Percentiles rank a stretch among this genome's conserved stretches.
Conservation (phyloP, 2,329 filamentous ascomycete species). For the Ceratocystis papillata region DNA sequence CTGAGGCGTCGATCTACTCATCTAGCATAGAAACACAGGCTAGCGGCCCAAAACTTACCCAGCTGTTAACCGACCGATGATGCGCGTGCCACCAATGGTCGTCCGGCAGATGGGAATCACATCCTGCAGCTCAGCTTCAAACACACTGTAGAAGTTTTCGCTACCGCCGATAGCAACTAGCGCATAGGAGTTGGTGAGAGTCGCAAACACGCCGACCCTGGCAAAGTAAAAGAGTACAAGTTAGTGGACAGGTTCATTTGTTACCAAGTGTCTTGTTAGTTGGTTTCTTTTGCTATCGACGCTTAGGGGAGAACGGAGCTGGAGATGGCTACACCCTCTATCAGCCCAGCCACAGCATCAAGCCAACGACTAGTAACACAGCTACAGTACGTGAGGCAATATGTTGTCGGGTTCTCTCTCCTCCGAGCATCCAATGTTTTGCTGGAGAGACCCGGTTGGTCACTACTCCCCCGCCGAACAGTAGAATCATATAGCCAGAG, state of each 20-base stretch:
- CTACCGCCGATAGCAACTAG: slow-evolving; percentile 88
- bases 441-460: neutral
- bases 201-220: slow-evolving; percentile 93
- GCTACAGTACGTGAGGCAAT: too few relatives aligned
- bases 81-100: slow-evolving; percentile 91
- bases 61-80: slow-evolving; percentile 88
- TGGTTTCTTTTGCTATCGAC: neutral
- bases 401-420: too few relatives aligned
- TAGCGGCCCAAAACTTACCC: slow-evolving; percentile 45
- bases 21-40: neutral
- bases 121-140: slow-evolving; percentile 95
- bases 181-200: slow-evolving; percentile 93
- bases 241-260: slow-evolving; percentile 21
- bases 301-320: neutral
- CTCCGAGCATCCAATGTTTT: neutral
- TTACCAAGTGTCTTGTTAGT: neutral
- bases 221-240: slow-evolving; percentile 23
- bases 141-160: slow-evolving; percentile 98
- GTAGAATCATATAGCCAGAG: neutral
- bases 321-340: too few relatives aligned
- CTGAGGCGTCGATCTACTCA: neutral
- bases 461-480: neutral
- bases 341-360: too few relatives aligned
- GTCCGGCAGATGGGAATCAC: slow-evolving; percentile 94
- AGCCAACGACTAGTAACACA: too few relatives aligned